phyloP scores from a whole-genome alignment of 192 early-diverging fungal genomes.

The Umbelopsis sp. region DNA sequence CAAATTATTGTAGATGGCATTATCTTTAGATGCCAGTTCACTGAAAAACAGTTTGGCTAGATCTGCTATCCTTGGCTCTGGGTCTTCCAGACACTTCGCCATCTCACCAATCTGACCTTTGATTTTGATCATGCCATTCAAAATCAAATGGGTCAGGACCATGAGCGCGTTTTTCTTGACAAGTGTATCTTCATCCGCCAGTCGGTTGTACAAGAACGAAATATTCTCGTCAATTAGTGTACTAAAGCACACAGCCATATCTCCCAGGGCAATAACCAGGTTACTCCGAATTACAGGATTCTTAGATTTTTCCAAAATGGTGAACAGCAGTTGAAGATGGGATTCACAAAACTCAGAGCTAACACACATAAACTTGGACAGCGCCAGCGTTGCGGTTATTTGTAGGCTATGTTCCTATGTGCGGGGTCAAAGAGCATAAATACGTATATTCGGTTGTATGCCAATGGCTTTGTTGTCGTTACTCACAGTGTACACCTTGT shows the following conservation, averaged over 20 bases:
- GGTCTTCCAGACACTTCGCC: conserved; percentile 95
- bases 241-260: conserved; percentile 97
- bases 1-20: conserved; percentile 99
- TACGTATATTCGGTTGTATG: background rate
- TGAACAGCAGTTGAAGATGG: conserved; percentile 88
- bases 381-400: conserved; percentile 80
- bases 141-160: conserved; percentile 96
- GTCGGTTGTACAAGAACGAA: conserved; percentile 89
- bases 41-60: conserved; percentile 95
- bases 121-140: conserved; percentile 99
- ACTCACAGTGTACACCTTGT: conserved; percentile 79
- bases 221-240: conserved; percentile 97
- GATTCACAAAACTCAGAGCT: conserved; percentile 93
- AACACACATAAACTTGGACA: conserved; percentile 98
- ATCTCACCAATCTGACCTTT: conserved; percentile 98
- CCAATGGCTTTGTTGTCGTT: background rate
- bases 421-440: background rate
- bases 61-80: conserved; percentile 86
- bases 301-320: conserved; percentile 82
- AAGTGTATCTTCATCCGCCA: conserved; percentile 75
- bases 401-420: conserved; percentile 82
- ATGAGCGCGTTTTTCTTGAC: conserved; percentile 98
- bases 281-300: conserved; percentile 91
- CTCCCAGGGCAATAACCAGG: conserved; percentile 96
- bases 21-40: conserved; percentile 94